Percentiles rank a stretch among this genome's conserved stretches.
Conservation (phyloP, 2,329 filamentous ascomycete genomes). For the Nemania bipapillata region DNA sequence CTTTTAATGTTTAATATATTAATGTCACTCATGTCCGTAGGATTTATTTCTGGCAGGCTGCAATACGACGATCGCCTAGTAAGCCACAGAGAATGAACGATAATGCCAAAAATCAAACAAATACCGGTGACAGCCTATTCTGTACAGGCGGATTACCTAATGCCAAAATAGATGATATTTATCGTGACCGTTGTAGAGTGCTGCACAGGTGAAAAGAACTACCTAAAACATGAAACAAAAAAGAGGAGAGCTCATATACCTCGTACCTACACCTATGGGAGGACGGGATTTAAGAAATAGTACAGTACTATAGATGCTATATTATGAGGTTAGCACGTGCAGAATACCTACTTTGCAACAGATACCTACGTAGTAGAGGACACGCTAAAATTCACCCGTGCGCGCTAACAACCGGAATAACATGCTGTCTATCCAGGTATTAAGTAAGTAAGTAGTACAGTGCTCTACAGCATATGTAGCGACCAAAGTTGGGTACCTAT, state of each 20-base stretch:
- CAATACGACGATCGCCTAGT: background rate
- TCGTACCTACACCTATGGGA: background rate
- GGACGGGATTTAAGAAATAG: background rate
- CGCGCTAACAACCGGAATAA: too few species aligned
- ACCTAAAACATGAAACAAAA: background rate
- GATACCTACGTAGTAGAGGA: too few species aligned
- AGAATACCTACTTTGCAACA: too few species aligned
- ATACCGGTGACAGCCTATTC: background rate
- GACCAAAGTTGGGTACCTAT: background rate
- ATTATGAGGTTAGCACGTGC: too few species aligned
- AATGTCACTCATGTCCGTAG: background rate
- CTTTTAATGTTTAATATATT: too few species aligned
- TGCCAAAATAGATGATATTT: background rate
- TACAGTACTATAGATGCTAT: background rate
- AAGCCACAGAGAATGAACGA: background rate
- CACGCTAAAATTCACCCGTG: too few species aligned
- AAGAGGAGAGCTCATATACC: background rate
- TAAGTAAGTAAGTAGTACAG: too few species aligned
- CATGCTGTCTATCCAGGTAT: too few species aligned
- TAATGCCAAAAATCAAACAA: background rate
- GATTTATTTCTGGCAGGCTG: conserved; percentile 2
- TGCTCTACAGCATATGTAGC: too few species aligned
- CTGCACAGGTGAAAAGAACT: background rate
- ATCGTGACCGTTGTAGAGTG: too few species aligned
- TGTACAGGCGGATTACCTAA: background rate